Base-by-base conservation (phyloP, 225 moss, liverwort and hornwort genomes). In the Pseudisothecium myosuroides region DNA sequence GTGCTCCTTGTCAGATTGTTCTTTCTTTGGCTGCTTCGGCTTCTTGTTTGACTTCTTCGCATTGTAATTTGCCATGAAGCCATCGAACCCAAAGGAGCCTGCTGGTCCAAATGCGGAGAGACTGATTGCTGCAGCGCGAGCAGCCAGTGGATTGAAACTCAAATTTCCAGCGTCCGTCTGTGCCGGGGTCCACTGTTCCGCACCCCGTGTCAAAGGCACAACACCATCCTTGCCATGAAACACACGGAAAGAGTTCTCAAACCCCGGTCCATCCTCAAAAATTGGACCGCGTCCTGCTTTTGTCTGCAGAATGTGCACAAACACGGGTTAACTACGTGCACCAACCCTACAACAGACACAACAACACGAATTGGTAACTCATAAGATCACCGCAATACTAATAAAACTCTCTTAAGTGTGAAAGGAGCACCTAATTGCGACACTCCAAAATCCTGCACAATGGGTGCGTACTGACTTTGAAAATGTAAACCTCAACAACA, bases 221-320 rank as follows among this genome's bases (percentile, higher is more conserved):
- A 99, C 96, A 52, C 99, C 99, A 56, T 97, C 95, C 89, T 93
- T 93, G 49, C 97, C 99, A 82, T 99, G 99, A 55, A 96, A 99
- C 21, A 99, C 84, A 59, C 93, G 92, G 88, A 96, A 99, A 71
- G 97, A 96, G 45, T 87, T 92, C 62, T 97, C 97, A 75, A 99
- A 97, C 36, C 92, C 95, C 21, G 99, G 96, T 34, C 99, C 99
- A 76, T 99, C 97, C 86, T 99, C 97, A 67, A 99, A 99, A 28
- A 99, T 99, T 37, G 99, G 99, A 75, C 99, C 99, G 37, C 95
- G 90, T 2, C 93, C 93, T 67, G 94, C 94, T 87, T 92, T 95
- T 5, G 85, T 79, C 97, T 97, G 89, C 88, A 89, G 31, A 76
- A 59, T 78, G 56, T 63, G 27, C 82, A 83, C 83, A 88, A 76